These are phyloP conservation scores for Fusarium oxysporum DNA, from an alignment of 2,329 filamentous ascomycete genomes.

Conservation along the genomic window DNA sequence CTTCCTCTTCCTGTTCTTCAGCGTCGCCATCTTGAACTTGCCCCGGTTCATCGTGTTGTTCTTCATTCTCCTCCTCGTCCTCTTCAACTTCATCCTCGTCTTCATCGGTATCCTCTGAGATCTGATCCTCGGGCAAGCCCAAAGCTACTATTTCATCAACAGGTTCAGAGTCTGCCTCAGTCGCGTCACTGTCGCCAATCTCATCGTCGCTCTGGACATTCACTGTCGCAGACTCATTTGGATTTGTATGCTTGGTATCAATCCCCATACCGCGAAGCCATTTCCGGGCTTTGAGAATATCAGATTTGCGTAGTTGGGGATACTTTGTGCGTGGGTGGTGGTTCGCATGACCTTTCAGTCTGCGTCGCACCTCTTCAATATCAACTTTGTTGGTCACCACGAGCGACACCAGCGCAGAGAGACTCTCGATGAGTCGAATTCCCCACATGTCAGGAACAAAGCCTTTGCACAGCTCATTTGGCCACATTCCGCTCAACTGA, in stretches of 20 bases:
- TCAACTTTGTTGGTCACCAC: background rate
- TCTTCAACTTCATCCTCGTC: background rate
- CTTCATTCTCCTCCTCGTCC: background rate
- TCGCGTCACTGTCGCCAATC: background rate
- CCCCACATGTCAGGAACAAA: background rate
- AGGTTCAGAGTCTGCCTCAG: background rate
- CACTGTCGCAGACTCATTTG: background rate
- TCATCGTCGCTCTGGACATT: background rate
- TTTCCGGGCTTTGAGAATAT: background rate
- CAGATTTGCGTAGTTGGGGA: background rate
- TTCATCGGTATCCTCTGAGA: background rate
- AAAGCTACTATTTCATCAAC: slow-evolving; percentile 1
- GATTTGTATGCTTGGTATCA: background rate
- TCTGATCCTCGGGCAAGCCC: background rate
- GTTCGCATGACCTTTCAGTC: background rate
- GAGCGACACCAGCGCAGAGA: background rate
- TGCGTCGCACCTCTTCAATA: background rate
- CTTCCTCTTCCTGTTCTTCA: no score
- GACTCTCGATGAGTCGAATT: background rate
- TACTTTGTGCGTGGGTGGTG: background rate
- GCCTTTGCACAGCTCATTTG: background rate
- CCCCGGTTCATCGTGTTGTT: background rate
- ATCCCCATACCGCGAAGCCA: slow-evolving; percentile 2
- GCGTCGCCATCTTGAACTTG: background rate
- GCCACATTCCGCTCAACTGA: background rate